Percentiles rank a stretch among this genome's conserved stretches.
These are phyloP conservation scores for Amoebophrya sp. DNA, from an alignment of 169 alveolate species.

Conservation along the genomic window DNA sequence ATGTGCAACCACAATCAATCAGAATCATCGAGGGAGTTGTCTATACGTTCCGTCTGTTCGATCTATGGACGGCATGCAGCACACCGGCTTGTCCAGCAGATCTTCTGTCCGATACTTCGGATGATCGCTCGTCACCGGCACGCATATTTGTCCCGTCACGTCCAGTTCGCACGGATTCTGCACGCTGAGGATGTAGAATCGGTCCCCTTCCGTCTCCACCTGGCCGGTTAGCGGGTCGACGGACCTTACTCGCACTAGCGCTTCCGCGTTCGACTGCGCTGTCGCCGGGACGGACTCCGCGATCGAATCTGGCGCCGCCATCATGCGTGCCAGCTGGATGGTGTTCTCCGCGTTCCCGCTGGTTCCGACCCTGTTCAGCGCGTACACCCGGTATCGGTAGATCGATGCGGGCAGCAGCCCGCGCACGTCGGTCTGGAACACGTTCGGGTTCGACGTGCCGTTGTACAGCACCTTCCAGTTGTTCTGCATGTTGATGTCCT, in stretches of 20 bases:
- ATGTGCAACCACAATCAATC: no score
- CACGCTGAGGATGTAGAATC: not conserved
- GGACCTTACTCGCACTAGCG: not conserved
- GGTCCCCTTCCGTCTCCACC: not conserved
- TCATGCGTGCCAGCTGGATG: not conserved
- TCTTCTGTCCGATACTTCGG: not conserved
- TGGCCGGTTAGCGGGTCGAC: not conserved
- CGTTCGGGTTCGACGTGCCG: constrained; percentile 9
- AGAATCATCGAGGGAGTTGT: no score
- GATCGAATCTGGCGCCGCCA: not conserved
- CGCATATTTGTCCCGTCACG: not conserved
- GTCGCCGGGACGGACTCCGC: not conserved
- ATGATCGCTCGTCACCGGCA: not conserved
- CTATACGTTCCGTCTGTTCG: not conserved
- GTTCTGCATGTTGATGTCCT: constrained; percentile 10
- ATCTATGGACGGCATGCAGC: not conserved
- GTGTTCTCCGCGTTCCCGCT: not conserved
- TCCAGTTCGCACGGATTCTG: not conserved
- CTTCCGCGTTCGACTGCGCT: not conserved
- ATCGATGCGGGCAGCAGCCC: not conserved
- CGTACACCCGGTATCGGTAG: constrained; percentile 9
- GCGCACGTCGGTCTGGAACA: not conserved
- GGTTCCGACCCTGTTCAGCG: constrained; percentile 13
- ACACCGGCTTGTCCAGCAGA: not conserved
- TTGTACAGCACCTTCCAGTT: not conserved